Evolutionary conservation across 495 filamentous ascomycete species (phyloP).

Genomic region (Aspergillus cristatus): DNA sequence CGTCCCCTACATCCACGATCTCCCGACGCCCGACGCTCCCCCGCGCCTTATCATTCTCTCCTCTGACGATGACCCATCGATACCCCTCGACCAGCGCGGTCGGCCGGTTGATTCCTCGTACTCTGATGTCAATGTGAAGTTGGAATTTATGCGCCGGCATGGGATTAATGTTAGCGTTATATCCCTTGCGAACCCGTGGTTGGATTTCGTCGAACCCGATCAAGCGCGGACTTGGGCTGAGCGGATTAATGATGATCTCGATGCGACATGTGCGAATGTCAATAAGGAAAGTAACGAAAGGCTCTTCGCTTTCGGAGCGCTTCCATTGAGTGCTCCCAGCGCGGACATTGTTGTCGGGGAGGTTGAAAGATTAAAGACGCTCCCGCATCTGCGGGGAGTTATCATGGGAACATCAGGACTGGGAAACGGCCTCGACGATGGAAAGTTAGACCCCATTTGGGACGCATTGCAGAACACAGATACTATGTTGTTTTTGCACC

Average conservation of each 20-base stretch:
- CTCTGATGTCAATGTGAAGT: slow-evolving; percentile 60
- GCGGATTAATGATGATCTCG: slow-evolving; percentile 68
- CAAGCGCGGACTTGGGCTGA: slow-evolving; percentile 54
- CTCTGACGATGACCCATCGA: slow-evolving; percentile 49
- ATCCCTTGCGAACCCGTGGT: slow-evolving; percentile 91
- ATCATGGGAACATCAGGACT: slow-evolving; percentile 84
- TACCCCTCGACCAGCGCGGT: slow-evolving; percentile 45
- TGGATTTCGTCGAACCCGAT: slow-evolving; percentile 65
- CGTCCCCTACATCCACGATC: slow-evolving; percentile 71
- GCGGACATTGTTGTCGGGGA: slow-evolving; percentile 49
- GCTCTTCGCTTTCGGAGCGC: slow-evolving; percentile 71
- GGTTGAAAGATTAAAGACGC: slow-evolving; percentile 48
- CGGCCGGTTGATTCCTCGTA: slow-evolving; percentile 71
- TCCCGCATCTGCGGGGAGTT: slow-evolving; percentile 68
- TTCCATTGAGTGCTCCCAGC: slow-evolving; percentile 64
- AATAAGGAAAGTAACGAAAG: slow-evolving; percentile 38
- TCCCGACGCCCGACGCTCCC: slow-evolving; percentile 40
- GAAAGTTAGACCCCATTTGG: slow-evolving; percentile 59
- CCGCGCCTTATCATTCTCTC: slow-evolving; percentile 65
- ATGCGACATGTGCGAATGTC: slow-evolving; percentile 50
- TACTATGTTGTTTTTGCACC: slow-evolving; percentile 75
- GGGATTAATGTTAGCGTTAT: slow-evolving; percentile 74
- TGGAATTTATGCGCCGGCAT: slow-evolving; percentile 82
- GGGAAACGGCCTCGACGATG: slow-evolving; percentile 75
- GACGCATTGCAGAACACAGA: slow-evolving; percentile 51